These are phyloP conservation scores for Starmerella geochares DNA, from an alignment of 805 yeast genomes.

Conservation along the genomic window DNA sequence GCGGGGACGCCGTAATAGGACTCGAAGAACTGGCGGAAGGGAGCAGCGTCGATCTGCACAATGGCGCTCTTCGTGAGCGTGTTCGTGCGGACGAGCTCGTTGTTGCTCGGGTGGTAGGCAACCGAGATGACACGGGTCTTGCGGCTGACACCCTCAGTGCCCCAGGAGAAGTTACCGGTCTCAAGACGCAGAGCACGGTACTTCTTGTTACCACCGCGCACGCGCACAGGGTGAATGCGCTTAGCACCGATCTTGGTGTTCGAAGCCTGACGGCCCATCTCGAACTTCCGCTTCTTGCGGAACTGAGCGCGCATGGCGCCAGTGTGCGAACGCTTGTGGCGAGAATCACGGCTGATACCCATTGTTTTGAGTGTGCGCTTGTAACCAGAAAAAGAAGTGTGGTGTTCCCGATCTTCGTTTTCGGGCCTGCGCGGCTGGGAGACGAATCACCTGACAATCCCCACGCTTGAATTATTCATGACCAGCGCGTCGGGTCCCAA, in stretches of 20 bases:
- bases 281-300: slow-evolving; percentile 99
- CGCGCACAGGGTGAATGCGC: slow-evolving; percentile 98
- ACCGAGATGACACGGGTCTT: slow-evolving; percentile 98
- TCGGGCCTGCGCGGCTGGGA: slow-evolving; percentile 4
- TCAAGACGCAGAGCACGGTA: slow-evolving; percentile 99
- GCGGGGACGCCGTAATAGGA: slow-evolving; percentile 85
- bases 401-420: slow-evolving; percentile 13
- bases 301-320: slow-evolving; percentile 99
- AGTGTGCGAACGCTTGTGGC: slow-evolving; percentile 99
- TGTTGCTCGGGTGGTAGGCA: slow-evolving; percentile 98
- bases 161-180: slow-evolving; percentile 92
- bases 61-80: slow-evolving; percentile 98
- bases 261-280: slow-evolving; percentile 98
- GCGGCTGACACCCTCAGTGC: slow-evolving; percentile 95
- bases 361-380: slow-evolving; percentile 40
- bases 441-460: not conserved
- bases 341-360: slow-evolving; percentile 99
- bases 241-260: slow-evolving; percentile 98
- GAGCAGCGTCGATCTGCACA: slow-evolving; percentile 99
- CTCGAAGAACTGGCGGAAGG: slow-evolving; percentile 99
- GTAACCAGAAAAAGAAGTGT: slow-evolving; percentile 10
- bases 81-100: slow-evolving; percentile 99
- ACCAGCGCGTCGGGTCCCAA: not conserved
- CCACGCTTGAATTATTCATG: slow-evolving; percentile 5
- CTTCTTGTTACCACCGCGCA: slow-evolving; percentile 99